phyloP scores from a whole-genome alignment of 2,329 filamentous ascomycete genomes.

The Dissoconium aciculare region DNA sequence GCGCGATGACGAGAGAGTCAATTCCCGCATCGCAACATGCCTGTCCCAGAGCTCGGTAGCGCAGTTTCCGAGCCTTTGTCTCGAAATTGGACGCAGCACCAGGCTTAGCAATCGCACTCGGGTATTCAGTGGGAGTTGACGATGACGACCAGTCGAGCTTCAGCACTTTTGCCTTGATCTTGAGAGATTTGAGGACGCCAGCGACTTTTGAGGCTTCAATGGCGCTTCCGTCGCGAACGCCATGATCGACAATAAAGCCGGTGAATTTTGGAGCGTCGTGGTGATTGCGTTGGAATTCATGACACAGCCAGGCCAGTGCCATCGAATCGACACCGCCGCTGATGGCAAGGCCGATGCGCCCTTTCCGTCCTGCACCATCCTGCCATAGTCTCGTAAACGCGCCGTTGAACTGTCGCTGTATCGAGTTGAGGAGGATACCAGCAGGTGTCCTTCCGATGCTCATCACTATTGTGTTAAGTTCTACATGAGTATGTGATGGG shows the following conservation, averaged over 20 bases:
- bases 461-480: too few relatives aligned
- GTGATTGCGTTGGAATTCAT: conserved; percentile 5
- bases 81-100: conserved; percentile 51
- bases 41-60: conserved; percentile 56
- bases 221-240: conserved; percentile 39
- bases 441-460: too few relatives aligned
- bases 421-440: too few relatives aligned
- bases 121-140: conserved; percentile 25
- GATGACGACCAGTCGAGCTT: conserved; percentile 26
- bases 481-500: too few relatives aligned
- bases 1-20: conserved; percentile 56
- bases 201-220: conserved; percentile 40
- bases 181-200: conserved; percentile 13
- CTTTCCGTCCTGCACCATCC: background rate
- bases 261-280: conserved; percentile 25
- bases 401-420: too few relatives aligned
- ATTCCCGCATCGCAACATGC: conserved; percentile 41
- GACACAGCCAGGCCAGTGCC: conserved; percentile 67
- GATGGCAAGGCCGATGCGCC: conserved; percentile 49
- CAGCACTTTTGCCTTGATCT: conserved; percentile 16
- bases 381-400: too few relatives aligned
- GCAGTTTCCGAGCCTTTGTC: conserved; percentile 53
- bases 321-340: conserved; percentile 97
- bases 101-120: background rate
- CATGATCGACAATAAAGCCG: conserved; percentile 48